A percentile compares a stretch with the other conserved stretches of the same genome.
phyloP scores from a whole-genome alignment of 192 early-diverging fungal species.

The Coemansia sp. region DNA sequence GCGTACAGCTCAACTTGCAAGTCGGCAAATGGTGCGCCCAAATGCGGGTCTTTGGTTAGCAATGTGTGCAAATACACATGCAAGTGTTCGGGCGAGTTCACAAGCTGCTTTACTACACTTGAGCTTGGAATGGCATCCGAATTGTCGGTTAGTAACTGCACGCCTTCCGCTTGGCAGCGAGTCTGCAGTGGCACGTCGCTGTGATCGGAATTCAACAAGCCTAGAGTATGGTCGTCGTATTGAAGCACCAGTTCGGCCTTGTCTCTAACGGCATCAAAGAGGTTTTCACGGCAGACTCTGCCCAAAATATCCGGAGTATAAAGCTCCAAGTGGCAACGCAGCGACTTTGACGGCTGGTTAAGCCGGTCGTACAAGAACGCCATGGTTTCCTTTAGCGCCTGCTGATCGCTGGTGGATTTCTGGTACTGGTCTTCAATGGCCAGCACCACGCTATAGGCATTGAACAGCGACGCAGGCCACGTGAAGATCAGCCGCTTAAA shows the following conservation, averaged over 20 bases:
- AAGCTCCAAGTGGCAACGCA: conserved; percentile 78
- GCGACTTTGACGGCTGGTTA: conserved; percentile 71
- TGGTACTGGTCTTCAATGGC: conserved; percentile 66
- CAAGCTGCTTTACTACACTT: conserved; percentile 71
- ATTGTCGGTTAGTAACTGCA: conserved; percentile 78
- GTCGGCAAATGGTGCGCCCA: conserved; percentile 72
- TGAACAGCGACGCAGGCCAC: conserved; percentile 83
- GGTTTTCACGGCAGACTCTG: conserved; percentile 69
- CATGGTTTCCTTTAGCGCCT: conserved; percentile 68
- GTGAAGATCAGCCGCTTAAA: conserved; percentile 63
- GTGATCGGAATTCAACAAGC: conserved; percentile 6
- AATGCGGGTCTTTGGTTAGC: conserved; percentile 56
- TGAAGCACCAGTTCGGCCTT: conserved; percentile 80
- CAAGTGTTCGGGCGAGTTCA: conserved; percentile 57
- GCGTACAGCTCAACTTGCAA: conserved; percentile 88
- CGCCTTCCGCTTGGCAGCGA: conserved; percentile 58
- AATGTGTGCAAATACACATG: conserved; percentile 93
- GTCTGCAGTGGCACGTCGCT: conserved; percentile 27
- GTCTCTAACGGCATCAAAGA: conserved; percentile 76
- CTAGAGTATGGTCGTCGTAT: conserved; percentile 65
- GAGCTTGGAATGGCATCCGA: conserved; percentile 75
- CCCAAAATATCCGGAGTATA: conserved; percentile 70
- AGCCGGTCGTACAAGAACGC: conserved; percentile 73
- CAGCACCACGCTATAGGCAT: conserved; percentile 68
- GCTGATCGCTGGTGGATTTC: conserved; percentile 29